phyloP scores from a whole-genome alignment of 2,329 filamentous ascomycete species.

The Monilinia vaccinii-corymbosi region DNA sequence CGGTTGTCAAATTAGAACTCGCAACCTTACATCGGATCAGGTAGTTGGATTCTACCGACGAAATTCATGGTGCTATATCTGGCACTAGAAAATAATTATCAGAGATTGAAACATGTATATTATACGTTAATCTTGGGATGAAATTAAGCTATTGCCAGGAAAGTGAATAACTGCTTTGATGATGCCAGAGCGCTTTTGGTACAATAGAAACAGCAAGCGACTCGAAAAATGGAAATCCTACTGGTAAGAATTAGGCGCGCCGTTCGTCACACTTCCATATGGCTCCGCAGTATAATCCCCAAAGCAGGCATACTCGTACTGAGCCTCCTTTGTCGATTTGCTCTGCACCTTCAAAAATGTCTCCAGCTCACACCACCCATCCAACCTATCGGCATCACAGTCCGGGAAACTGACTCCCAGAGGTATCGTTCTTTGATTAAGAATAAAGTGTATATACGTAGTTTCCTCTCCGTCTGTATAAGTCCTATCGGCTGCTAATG shows the following conservation, averaged over 20 bases:
- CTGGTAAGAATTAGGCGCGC: conserved; percentile 25
- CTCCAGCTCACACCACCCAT: conserved; percentile 69
- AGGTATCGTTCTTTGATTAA: conserved; percentile 66
- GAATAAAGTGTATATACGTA: conserved; percentile 63
- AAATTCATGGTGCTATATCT: background rate
- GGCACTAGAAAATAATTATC: background rate
- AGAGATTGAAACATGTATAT: background rate
- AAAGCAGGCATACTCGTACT: conserved; percentile 59
- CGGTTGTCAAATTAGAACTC: background rate
- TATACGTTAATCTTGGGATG: background rate
- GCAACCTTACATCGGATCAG: too few species aligned
- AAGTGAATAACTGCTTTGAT: background rate
- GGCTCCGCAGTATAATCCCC: conserved; percentile 42
- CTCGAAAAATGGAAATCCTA: background rate
- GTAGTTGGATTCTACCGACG: background rate
- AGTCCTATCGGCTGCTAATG: conserved; percentile 46
- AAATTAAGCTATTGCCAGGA: background rate
- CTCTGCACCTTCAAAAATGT: conserved; percentile 58
- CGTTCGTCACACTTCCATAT: conserved; percentile 43
- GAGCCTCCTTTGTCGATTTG: conserved; percentile 45
- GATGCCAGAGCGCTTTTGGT: background rate
- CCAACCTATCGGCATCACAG: conserved; percentile 52
- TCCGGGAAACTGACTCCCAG: conserved; percentile 56
- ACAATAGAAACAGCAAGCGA: background rate
- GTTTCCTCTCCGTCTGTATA: conserved; percentile 43